Evolutionary conservation across 2,329 filamentous ascomycete genomes (phyloP), one percentile per base, ranked within the genome.

Genomic region (Pyrenophora tritici-repentis): DNA sequence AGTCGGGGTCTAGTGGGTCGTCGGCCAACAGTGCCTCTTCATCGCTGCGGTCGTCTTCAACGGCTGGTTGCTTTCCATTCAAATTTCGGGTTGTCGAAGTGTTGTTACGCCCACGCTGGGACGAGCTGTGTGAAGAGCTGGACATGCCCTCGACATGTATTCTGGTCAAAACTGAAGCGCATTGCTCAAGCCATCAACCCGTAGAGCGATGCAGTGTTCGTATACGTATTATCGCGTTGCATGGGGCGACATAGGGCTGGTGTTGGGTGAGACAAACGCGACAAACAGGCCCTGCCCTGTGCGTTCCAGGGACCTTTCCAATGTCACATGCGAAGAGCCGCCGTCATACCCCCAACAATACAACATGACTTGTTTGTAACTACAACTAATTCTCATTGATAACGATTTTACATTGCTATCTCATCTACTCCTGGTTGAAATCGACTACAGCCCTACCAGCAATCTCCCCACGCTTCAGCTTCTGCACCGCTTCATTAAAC

Each of bases 1-100:
- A 66, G 36, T 78, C 75, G 42, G 77, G 73, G 47, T 78, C 75
- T 50, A 86, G 73, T 16, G 85, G 83, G 67, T 87, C 84, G 40
- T 83, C 78, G 36, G 75, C 76, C 45, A 87, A 75, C 48, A 79
- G 65, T 24, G 72, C 68, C 55, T 80, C 75, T 60, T 80, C 76
- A 55, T 83, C 80, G 59, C 73, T 73, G 59, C 75, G 70, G 58
- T 77, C 76, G 56, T 74, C 71, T 46, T 73, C 67, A 44, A 70
- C 57, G 26, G 59, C 58, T 18, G 69, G 64, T 54, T 72, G 67
- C 56, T 69, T 66, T 36, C 68, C 68, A 42, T 72, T 71, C 24
- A 53, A 52, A 47, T 59, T 61, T 55, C 76, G 75, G 62, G 76
- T 78, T 38, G 76, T 77, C 33, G 77, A 78, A 55, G 77, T 74